Base-by-base conservation (phyloP, 2,329 filamentous ascomycete genomes). In the Didymella keratinophila region DNA sequence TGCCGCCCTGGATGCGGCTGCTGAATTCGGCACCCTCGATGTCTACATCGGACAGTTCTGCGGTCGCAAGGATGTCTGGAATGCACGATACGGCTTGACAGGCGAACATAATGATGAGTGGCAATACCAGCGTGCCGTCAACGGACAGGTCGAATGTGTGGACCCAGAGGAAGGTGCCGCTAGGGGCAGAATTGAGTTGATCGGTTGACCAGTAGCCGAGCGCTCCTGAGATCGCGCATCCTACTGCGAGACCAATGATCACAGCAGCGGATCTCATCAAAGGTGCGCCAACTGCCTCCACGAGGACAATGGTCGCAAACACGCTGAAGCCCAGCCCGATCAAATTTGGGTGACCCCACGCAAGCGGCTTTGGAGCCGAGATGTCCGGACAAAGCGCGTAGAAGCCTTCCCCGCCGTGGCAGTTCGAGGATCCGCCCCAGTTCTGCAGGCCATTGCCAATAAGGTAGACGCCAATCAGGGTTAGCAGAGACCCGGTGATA, bases 1-100 rank as follows among this genome's bases (percentile, higher is more conserved):
- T 71, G 18, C 64, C 69, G 39, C 69, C 68, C 51, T 71, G 69
- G 16, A 72, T 61, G 6, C 68, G 52, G 51, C 58, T 65, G 55
- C 71, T 72, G 60, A 72, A 71, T 5, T 67, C 61, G 0, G 66
- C 68, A 8, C 67, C 69, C 56, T 71, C 70, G 16, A 72, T 71
- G n/a, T 63, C 56, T 3, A 71, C 67, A 21, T 51, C 62, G 1
- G 65, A 70, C 8, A 71, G 58, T 43, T 72, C 69, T 1, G 70
- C 69, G 18, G 69, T 71, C 21, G 70, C 69, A 6, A 72, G 53
- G 32, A 72, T 69, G 44, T 72, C 68, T 6, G 77, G 77, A 67
- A 80, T 79, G 43, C 76, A 78, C n/a, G 44, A 61, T 20, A 72
- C 64, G 10, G 67, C 70, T 39, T 72, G 69, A 30, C 69, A 71